Evolutionary conservation across 176 grass and related monocot species (phyloP).

Genomic region (Aegilops bicornis): DNA sequence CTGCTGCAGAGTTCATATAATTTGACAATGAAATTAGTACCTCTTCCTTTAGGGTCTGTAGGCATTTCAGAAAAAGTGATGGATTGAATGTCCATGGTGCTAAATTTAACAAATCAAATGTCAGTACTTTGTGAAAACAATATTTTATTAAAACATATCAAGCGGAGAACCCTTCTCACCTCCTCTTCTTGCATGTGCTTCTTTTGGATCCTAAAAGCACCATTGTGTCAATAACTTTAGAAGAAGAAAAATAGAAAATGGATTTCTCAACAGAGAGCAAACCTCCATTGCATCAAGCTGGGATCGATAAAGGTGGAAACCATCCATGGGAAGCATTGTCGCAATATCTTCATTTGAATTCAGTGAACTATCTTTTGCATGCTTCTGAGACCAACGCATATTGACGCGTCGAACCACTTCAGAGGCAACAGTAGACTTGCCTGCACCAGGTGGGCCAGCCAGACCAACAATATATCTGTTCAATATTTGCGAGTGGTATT

Average conservation of each 20-base stretch:
- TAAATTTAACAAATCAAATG: conserved; percentile 33
- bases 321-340: conserved; percentile 88
- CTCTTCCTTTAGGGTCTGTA: conserved; percentile 66
- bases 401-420: conserved; percentile 79
- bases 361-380: conserved; percentile 10
- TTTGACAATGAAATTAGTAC: conserved; percentile 34
- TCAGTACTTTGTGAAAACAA: conserved; percentile 26
- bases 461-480: conserved; percentile 88
- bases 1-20: background rate
- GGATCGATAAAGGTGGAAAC: conserved; percentile 91
- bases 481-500: background rate
- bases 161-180: conserved; percentile 40
- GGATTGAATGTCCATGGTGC: conserved; percentile 92
- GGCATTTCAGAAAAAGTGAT: conserved; percentile 67
- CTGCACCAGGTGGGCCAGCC: conserved; percentile 90
- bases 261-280: conserved; percentile 19
- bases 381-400: conserved; percentile 56
- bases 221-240: conserved; percentile 14
- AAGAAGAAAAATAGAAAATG: conserved; percentile 2
- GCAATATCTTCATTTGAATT: conserved; percentile 51
- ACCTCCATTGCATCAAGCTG: conserved; percentile 95
- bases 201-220: conserved; percentile 74
- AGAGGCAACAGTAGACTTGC: conserved; percentile 82
- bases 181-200: conserved; percentile 99
- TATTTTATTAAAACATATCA: conserved; percentile 20